Conservation (phyloP, 495 filamentous ascomycete species). For the Friedmanniomyces endolithicus region DNA sequence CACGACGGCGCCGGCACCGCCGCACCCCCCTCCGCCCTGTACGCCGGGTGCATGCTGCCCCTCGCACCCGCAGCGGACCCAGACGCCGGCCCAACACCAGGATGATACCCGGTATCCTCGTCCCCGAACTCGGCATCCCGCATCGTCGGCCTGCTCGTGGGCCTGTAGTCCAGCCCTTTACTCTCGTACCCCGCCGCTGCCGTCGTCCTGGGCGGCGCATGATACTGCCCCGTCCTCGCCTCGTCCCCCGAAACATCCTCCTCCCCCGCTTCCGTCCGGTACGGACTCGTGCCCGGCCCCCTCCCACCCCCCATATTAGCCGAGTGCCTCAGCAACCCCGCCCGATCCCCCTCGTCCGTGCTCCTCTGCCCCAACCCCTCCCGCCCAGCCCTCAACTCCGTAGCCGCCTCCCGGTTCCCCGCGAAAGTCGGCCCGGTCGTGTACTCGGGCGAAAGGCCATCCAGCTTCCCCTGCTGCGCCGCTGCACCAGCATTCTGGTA, state of each 20-base stretch:
- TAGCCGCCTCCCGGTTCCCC: slow-evolving; percentile 5
- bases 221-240: not conserved
- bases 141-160: not conserved
- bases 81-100: not conserved
- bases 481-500: too few species aligned
- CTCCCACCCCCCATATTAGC: slow-evolving; percentile 1
- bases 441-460: too few species aligned
- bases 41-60: slow-evolving; percentile 8
- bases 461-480: too few species aligned
- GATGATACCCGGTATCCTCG: slow-evolving; percentile 13
- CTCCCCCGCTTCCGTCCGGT: slow-evolving; percentile 1
- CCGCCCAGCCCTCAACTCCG: slow-evolving; percentile 6
- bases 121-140: not conserved
- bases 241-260: slow-evolving; percentile 7
- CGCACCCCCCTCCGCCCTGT: not conserved
- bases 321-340: slow-evolving; percentile 1
- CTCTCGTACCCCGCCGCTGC: not conserved
- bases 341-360: slow-evolving; percentile 10
- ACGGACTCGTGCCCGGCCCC: not conserved
- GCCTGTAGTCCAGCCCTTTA: not conserved
- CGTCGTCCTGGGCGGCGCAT: too few species aligned
- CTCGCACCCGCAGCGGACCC: not conserved
- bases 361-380: not conserved
- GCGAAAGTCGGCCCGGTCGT: slow-evolving; percentile 1
- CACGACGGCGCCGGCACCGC: not conserved